phyloP scores from a whole-genome alignment of 305 asterid genomes.

The Fraxinus dipetala region DNA sequence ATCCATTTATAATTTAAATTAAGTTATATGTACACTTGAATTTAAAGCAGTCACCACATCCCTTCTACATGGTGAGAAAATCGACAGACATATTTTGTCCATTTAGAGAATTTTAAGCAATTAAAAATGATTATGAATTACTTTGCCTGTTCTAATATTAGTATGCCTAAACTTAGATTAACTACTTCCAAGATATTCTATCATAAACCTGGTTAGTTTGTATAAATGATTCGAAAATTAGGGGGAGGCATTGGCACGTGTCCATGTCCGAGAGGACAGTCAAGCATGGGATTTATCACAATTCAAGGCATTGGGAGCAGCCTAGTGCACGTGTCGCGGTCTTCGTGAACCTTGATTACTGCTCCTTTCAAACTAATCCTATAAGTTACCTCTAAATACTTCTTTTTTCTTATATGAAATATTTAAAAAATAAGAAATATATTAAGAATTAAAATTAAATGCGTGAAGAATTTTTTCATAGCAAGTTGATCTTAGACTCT shows the following conservation, averaged over 20 bases:
- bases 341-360: constrained; percentile 11
- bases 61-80: too few relatives aligned
- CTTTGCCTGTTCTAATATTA: neutral
- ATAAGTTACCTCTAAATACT: neutral
- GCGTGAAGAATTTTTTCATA: neutral
- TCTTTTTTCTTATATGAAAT: neutral
- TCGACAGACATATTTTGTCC: too few relatives aligned
- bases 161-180: neutral
- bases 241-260: constrained; percentile 38
- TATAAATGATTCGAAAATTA: neutral
- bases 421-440: neutral
- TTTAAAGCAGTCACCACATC: too few relatives aligned
- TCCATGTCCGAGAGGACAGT: constrained; percentile 35
- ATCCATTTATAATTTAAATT: too few relatives aligned
- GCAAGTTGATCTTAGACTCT: neutral
- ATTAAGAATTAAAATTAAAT: neutral
- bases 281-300: constrained; percentile 6
- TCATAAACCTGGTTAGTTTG: neutral
- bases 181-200: neutral
- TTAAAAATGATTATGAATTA: neutral
- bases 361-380: neutral
- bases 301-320: constrained; percentile 39
- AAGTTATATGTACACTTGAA: too few relatives aligned
- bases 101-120: neutral
- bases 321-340: constrained; percentile 51